Base-by-base conservation (phyloP, 768 basidiomycete genomes). In the Pisolithus tinctorius region DNA sequence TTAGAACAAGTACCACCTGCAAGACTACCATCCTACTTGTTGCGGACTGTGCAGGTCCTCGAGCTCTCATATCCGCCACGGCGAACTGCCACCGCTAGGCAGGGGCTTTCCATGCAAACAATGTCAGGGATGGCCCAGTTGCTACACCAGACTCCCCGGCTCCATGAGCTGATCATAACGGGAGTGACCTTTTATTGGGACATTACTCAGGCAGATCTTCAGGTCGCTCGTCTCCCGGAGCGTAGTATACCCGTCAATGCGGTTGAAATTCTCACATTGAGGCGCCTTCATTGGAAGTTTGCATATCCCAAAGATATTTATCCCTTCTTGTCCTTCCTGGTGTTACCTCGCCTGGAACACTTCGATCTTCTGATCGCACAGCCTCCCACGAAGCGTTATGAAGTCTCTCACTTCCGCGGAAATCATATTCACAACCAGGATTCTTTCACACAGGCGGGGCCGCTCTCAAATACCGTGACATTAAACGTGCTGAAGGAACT, bases 251-350 rank as follows among this genome's bases (percentile, higher is more conserved):
- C 59, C 37, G 54, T 50, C 16, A 45, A 54, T 29, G 56, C 68
- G 27, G 55, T 74, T 47, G 63, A 62, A 47, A 68, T 81, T 31
- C 60, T 58, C 4, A 65, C 69, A 50, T 60, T 81, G 50, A 74
- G 67, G 47, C 62, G 55, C n/a, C 58, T 81, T 41, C 73, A 75
- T 30, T 80, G 78, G 76, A 74, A 69, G 42, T 74, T 69, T 52
- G 75, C 75, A 16, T 71, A 65, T 46, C 60, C 70, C 43, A 63
- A 59, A 36, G 77, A 76, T 45, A 57, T 79, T 42, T 69, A 72
- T 47, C 63, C 69, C 29, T 66, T 81, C 42, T 60, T 80, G 53
- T 70, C 72, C 20, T 68, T 77, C 55, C 51, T 78, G 49, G 52
- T 58, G 39, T 53, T 67, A 11, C 76, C 77, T 8, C 60, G 51